phyloP scores from a whole-genome alignment of 2,329 filamentous ascomycete species.

The Arthroderma uncinatum region DNA sequence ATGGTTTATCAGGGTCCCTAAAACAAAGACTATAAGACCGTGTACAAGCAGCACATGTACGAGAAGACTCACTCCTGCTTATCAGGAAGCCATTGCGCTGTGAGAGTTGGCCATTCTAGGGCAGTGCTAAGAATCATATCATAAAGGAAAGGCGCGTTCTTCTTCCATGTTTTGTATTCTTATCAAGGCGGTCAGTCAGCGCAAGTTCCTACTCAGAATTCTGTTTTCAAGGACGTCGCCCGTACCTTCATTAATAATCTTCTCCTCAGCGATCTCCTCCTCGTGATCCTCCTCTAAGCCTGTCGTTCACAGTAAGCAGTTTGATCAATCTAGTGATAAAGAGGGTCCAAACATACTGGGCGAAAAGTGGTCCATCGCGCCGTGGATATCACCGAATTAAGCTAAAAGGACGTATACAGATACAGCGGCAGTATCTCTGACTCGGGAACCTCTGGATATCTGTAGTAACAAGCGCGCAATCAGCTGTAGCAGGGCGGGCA shows the following conservation, averaged over 20 bases:
- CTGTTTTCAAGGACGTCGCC: not conserved
- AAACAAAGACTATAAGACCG: conserved; percentile 9
- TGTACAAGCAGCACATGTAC: not conserved
- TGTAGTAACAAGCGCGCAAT: not conserved
- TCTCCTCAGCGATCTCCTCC: conserved; percentile 67
- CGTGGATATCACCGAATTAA: not conserved
- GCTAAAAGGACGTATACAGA: not conserved
- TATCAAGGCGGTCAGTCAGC: conserved; percentile 1
- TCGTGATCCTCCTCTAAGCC: conserved; percentile 42
- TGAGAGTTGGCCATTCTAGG: conserved; percentile 92
- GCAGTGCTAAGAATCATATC: conserved; percentile 95
- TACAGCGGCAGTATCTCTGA: not conserved
- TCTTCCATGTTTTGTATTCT: conserved; percentile 99
- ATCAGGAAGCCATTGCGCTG: conserved; percentile 96
- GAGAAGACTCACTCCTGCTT: conserved; percentile 55
- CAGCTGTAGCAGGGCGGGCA: not conserved
- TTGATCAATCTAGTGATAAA: not conserved
- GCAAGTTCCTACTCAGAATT: not conserved
- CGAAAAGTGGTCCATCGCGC: conserved; percentile 3
- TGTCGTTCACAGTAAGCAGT: not conserved
- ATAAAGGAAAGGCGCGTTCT: conserved; percentile 96
- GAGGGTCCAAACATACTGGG: conserved; percentile 7
- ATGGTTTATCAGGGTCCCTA: conserved; percentile 70
- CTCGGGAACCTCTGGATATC: not conserved
- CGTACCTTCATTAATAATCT: conserved; percentile 83